Conservation (phyloP, 2,329 filamentous ascomycete species). For the Huntiella savannae region DNA sequence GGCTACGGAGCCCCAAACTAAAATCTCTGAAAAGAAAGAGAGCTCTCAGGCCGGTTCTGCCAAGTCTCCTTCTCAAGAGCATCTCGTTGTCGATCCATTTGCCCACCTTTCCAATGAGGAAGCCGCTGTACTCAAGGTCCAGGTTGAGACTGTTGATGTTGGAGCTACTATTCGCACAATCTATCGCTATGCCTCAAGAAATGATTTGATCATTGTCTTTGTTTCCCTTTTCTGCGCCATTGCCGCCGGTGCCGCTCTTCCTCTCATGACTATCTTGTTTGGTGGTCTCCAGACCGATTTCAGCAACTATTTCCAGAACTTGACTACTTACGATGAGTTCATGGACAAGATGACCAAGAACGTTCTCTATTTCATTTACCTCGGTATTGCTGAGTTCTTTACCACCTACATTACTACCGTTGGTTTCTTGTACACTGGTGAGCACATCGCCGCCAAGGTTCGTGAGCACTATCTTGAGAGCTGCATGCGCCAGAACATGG, state of each 20-base stretch:
- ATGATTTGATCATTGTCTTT: slow-evolving; percentile 43
- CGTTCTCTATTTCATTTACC: slow-evolving; percentile 70
- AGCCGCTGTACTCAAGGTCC: slow-evolving; percentile 45
- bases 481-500: slow-evolving; percentile 76
- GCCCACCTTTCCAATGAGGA: slow-evolving; percentile 46
- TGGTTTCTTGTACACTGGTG: slow-evolving; percentile 75
- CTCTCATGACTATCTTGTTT: slow-evolving; percentile 67
- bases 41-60: too few species aligned
- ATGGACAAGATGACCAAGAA: slow-evolving; percentile 37
- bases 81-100: slow-evolving; percentile 28
- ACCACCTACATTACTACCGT: slow-evolving; percentile 59
- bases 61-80: not conserved
- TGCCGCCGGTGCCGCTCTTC: slow-evolving; percentile 53
- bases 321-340: slow-evolving; percentile 34
- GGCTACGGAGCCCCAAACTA: not conserved
- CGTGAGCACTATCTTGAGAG: slow-evolving; percentile 68
- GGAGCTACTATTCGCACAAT: slow-evolving; percentile 46
- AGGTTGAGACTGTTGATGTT: slow-evolving; percentile 45
- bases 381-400: slow-evolving; percentile 59
- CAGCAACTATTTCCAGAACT: slow-evolving; percentile 37
- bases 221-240: slow-evolving; percentile 47
- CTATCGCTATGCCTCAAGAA: slow-evolving; percentile 49
- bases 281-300: slow-evolving; percentile 58
- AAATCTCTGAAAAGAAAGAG: too few species aligned
- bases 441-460: slow-evolving; percentile 61